Base-by-base conservation (phyloP, 78 protist genomes). In the Andalucia godoyi region DNA sequence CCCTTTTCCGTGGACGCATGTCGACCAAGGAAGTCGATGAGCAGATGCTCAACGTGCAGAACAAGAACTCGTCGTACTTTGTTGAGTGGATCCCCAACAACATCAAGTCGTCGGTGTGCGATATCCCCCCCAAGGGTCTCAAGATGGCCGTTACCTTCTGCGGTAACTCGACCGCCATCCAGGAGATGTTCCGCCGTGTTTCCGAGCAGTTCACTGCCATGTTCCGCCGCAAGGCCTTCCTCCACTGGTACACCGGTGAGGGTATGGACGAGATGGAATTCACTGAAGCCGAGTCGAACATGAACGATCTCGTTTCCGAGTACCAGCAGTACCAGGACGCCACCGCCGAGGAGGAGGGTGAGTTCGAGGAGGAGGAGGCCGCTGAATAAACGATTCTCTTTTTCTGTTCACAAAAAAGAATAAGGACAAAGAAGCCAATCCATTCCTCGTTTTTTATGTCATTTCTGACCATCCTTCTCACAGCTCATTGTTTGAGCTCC, bases 1-100 rank as follows among this genome's bases (percentile, higher is more conserved):
- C 86, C 36, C 40, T 82, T 62, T 87, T 83, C 88, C 76, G 93
- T 25, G 93, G 93, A 29, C 69, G 73, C 66, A 75, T 77, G 76
- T 66, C 85, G 34, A 79, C 85, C 66, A 74, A 84, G 79, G 89
- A 84, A 63, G 85, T 78, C 17, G 85, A 78, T 34, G 85, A 79
- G 74, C 79, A 81, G 74, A 73, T 83, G 84, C 74, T 72, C 40
- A 78, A 78, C 65, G 78, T 83, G 41, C 84, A 77, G 74, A 73
- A 72, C 83, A 85, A 85, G 74, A 76, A 85, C 82, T 37, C 65
- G 33, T 45, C 72, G 13, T 73, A 76, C 77, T 85, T 85, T 70
- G 86, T 85, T 21, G 90, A 85, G 74, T 85, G 90, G 90, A 76
- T 80, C 53, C 90, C 90, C 53, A 85, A 80, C 77, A 80, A 80